Percentiles rank a stretch among this genome's conserved stretches.
Evolutionary conservation across 495 filamentous ascomycete species (phyloP).

Genomic region (Paragyromitra xinjiangensis): DNA sequence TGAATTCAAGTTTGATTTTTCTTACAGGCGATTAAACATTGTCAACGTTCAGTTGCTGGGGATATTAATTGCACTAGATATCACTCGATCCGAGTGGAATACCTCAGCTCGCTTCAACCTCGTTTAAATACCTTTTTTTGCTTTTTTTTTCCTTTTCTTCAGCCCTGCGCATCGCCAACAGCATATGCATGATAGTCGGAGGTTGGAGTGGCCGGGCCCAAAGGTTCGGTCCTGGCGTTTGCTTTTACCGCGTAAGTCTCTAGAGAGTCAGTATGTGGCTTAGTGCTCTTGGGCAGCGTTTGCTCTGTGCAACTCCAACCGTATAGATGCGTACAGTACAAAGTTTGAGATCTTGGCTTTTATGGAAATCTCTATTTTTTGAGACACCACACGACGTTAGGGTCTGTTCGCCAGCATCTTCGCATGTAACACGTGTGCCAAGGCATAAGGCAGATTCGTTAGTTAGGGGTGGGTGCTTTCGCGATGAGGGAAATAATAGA

Average conservation of each 20-base stretch:
- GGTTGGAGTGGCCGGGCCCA: not conserved
- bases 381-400: not conserved
- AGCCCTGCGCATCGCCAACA: not conserved
- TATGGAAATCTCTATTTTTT: not conserved
- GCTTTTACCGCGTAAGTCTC: not conserved
- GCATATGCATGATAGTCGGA: not conserved
- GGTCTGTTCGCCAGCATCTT: not conserved
- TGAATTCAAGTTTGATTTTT: too few relatives aligned
- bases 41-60: not conserved
- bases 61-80: not conserved
- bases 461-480: too few relatives aligned
- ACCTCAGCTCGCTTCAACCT: too few relatives aligned
- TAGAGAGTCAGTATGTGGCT: not conserved
- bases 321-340: not conserved
- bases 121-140: too few relatives aligned
- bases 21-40: too few relatives aligned
- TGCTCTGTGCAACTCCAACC: not conserved
- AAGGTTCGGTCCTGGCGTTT: not conserved
- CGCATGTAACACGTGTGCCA: too few relatives aligned
- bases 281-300: not conserved
- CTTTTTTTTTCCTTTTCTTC: not conserved
- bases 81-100: not conserved
- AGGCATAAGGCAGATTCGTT: too few relatives aligned
- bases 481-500: too few relatives aligned
- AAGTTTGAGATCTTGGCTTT: not conserved